These are phyloP conservation scores for Spathaspora girioi DNA, from an alignment of 805 yeast species.

Conservation along the genomic window DNA sequence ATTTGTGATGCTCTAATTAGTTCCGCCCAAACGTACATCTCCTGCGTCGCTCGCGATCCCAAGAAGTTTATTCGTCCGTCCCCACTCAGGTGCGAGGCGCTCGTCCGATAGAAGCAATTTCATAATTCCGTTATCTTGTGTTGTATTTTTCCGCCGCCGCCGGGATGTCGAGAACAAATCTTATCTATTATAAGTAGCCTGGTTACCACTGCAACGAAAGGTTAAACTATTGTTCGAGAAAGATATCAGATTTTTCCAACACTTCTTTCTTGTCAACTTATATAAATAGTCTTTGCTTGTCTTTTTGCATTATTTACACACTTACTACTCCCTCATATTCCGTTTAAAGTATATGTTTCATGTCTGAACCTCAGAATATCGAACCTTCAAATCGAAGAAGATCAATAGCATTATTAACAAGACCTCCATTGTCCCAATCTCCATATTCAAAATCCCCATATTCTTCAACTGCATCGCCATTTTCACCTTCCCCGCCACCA, in stretches of 20 bases:
- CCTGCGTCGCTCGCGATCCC: too few relatives aligned
- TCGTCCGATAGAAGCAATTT: too few relatives aligned
- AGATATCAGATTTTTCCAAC: background rate
- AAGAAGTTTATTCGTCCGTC: too few relatives aligned
- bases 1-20: too few relatives aligned
- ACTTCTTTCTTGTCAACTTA: background rate
- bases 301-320: too few relatives aligned
- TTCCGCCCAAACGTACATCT: too few relatives aligned
- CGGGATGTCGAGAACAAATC: background rate
- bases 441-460: slow-evolving; percentile 14
- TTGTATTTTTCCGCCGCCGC: background rate
- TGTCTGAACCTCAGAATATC: slow-evolving; percentile 1
- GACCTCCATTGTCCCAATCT: slow-evolving; percentile 25
- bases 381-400: slow-evolving; percentile 13
- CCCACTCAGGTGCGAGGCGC: too few relatives aligned
- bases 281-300: background rate
- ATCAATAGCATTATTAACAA: slow-evolving; percentile 30
- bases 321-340: too few relatives aligned
- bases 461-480: background rate
- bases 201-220: background rate
- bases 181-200: background rate
- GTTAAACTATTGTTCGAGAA: background rate
- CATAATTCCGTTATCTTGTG: too few relatives aligned
- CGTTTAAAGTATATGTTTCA: background rate
- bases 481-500: slow-evolving; percentile 7